Percentiles rank a stretch among this genome's conserved stretches.
Conservation (phyloP, 2,329 filamentous ascomycete genomes). For the Claviceps paspali region DNA sequence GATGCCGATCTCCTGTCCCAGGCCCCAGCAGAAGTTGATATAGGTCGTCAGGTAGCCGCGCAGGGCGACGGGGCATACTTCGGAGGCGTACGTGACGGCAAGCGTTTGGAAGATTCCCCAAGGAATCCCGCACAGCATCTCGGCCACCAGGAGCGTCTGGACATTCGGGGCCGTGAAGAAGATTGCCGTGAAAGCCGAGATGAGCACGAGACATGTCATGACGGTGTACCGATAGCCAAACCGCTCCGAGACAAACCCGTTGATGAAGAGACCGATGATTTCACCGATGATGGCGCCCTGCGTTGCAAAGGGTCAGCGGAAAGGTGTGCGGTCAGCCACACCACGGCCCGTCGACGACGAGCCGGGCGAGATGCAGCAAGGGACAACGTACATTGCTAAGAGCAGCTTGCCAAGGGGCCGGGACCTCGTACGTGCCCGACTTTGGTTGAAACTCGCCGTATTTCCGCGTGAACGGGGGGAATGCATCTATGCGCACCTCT, state of each 20-base stretch:
- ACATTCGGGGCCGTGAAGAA: conserved; percentile 51
- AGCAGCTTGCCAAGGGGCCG: conserved; percentile 46
- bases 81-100: conserved; percentile 51
- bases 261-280: conserved; percentile 51
- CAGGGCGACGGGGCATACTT: conserved; percentile 58
- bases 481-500: conserved; percentile 32
- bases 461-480: conserved; percentile 41
- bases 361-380: too few species aligned
- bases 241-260: conserved; percentile 50
- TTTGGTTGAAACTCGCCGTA: conserved; percentile 33
- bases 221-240: conserved; percentile 54
- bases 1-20: conserved; percentile 60
- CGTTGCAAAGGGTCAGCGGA: background rate
- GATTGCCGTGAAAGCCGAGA: conserved; percentile 44
- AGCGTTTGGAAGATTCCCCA: conserved; percentile 46
- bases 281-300: conserved; percentile 30
- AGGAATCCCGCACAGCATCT: conserved; percentile 48
- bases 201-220: conserved; percentile 36
- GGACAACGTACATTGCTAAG: conserved; percentile 32
- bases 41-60: conserved; percentile 60
- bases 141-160: conserved; percentile 40
- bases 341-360: too few species aligned
- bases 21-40: conserved; percentile 63
- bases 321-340: too few species aligned
- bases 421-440: conserved; percentile 34